phyloP scores from a whole-genome alignment of 495 filamentous ascomycete species.

The Penicillium psychrofluorescens region DNA sequence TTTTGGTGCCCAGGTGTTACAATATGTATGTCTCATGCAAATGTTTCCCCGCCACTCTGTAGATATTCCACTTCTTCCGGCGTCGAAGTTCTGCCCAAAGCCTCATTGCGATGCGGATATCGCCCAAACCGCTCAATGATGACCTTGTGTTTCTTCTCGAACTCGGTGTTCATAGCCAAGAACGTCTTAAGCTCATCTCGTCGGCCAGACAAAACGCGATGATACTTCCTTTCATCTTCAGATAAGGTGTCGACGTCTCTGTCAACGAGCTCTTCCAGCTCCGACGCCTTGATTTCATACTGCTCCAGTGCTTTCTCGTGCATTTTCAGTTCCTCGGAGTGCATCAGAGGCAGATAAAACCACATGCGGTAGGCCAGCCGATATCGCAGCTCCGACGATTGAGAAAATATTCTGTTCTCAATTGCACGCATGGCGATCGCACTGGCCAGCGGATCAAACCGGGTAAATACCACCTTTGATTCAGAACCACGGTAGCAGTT shows the following conservation, averaged over 20 bases:
- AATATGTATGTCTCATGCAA: not conserved
- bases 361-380: slow-evolving; percentile 21
- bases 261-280: slow-evolving; percentile 10
- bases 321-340: slow-evolving; percentile 19
- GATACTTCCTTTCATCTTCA: slow-evolving; percentile 13
- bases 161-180: slow-evolving; percentile 8
- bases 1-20: no score
- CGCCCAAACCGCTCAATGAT: slow-evolving; percentile 23
- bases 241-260: slow-evolving; percentile 3
- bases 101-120: slow-evolving; percentile 19
- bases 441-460: slow-evolving; percentile 22
- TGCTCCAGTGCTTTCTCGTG: slow-evolving; percentile 16
- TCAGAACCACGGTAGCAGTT: slow-evolving; percentile 26
- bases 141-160: slow-evolving; percentile 19
- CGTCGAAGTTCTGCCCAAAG: slow-evolving; percentile 13
- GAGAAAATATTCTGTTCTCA: slow-evolving; percentile 5
- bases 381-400: slow-evolving; percentile 14
- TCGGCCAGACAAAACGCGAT: slow-evolving; percentile 5
- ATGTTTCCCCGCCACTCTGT: slow-evolving; percentile 20
- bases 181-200: slow-evolving; percentile 5
- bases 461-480: slow-evolving; percentile 19
- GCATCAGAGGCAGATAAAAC: slow-evolving; percentile 30
- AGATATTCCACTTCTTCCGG: slow-evolving; percentile 16
- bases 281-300: slow-evolving; percentile 13
- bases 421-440: slow-evolving; percentile 17